Conservation (phyloP, 1,284 basidiomycete genomes). For the Earliella scabrosa region DNA sequence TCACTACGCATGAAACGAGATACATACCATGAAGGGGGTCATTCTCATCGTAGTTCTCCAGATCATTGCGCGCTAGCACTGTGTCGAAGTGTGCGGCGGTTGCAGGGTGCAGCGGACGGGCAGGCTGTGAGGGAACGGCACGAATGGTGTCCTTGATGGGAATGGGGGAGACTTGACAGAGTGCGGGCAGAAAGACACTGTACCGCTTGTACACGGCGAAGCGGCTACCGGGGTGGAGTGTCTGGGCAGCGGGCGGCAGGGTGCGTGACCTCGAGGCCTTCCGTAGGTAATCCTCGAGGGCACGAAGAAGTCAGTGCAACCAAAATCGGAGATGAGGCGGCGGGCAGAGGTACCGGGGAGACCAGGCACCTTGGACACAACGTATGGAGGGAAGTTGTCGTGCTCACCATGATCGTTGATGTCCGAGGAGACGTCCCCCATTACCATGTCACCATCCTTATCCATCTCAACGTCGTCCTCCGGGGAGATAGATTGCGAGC, state of each 20-base stretch:
- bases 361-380: slow-evolving; percentile 12
- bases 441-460: too few species aligned
- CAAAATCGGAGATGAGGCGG: slow-evolving; percentile 5
- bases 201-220: slow-evolving; percentile 6
- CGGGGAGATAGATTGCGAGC: background rate
- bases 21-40: too few species aligned
- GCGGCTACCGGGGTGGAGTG: background rate
- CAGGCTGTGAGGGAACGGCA: background rate
- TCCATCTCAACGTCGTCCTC: background rate
- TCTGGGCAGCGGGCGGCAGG: background rate
- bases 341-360: background rate
- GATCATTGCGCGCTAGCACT: slow-evolving; percentile 1
- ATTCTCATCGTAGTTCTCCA: too few species aligned
- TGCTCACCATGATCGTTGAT: background rate
- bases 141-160: slow-evolving; percentile 9
- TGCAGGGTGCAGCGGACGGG: background rate
- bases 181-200: slow-evolving; percentile 2
- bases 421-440: too few species aligned
- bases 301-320: slow-evolving; percentile 9
- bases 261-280: background rate
- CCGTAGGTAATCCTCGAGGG: slow-evolving; percentile 9
- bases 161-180: background rate
- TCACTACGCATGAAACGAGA: too few species aligned
- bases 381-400: background rate
- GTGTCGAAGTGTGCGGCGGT: slow-evolving; percentile 8